phyloP scores from a whole-genome alignment of 139 green algal species.

The Dunaliella primolecta region DNA sequence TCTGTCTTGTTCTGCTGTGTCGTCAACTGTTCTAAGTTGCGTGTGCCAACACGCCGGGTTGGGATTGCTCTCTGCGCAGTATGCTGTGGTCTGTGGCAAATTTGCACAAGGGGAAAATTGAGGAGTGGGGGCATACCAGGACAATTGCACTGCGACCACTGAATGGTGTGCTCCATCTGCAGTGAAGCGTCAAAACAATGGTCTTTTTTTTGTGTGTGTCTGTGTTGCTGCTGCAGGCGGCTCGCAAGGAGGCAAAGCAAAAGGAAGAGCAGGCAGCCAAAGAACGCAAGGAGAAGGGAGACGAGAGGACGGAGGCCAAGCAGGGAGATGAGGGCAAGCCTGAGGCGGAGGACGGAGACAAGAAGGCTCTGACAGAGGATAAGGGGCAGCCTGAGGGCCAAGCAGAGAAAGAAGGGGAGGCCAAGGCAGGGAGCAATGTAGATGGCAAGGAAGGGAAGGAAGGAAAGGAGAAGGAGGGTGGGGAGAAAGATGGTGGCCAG shows the following conservation, averaged over 20 bases:
- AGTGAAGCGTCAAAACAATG: too few relatives aligned
- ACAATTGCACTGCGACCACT: too few relatives aligned
- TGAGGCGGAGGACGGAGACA: constrained; percentile 9
- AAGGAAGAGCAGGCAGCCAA: constrained; percentile 2
- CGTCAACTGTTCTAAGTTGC: too few relatives aligned
- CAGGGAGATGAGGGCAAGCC: constrained; percentile 22
- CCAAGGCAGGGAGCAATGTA: constrained; percentile 7
- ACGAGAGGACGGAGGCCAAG: constrained; percentile 11
- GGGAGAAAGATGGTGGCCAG: neutral
- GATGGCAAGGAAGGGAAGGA: neutral
- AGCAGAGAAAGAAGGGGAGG: neutral
- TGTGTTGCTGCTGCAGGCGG: too few relatives aligned
- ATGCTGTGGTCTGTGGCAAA: too few relatives aligned
- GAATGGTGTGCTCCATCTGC: too few relatives aligned
- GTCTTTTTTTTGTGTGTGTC: too few relatives aligned
- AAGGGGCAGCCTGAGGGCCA: neutral
- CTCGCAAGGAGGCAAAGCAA: neutral
- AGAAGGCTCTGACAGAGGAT: neutral
- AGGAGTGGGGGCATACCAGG: too few relatives aligned
- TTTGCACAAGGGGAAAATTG: too few relatives aligned
- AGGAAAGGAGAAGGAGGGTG: neutral
- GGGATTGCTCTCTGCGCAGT: too few relatives aligned
- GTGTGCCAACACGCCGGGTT: too few relatives aligned
- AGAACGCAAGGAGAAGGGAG: constrained; percentile 9
- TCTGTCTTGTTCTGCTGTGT: too few relatives aligned